Conservation (phyloP, 495 filamentous ascomycete species). For the Trichoderma erinaceum region DNA sequence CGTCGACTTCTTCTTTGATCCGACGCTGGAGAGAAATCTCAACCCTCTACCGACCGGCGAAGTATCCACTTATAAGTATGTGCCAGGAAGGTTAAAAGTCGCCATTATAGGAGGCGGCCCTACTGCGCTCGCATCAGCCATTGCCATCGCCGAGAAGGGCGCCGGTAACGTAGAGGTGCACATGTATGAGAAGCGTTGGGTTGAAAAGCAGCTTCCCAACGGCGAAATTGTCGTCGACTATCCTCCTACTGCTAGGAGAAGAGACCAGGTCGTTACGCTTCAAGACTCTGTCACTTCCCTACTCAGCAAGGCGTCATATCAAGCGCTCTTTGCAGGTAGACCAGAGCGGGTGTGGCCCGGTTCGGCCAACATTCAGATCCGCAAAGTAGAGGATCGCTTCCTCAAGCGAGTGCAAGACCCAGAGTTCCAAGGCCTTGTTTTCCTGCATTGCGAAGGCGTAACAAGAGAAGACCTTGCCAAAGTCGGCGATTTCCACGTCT, state of each 20-base stretch:
- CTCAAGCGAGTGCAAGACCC: slow-evolving; percentile 30
- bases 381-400: slow-evolving; percentile 36
- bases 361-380: slow-evolving; percentile 34
- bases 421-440: slow-evolving; percentile 29
- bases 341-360: slow-evolving; percentile 32
- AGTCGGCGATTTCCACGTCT: slow-evolving; percentile 34
- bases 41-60: slow-evolving; percentile 24
- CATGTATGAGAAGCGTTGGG: slow-evolving; percentile 31
- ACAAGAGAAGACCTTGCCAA: slow-evolving; percentile 28
- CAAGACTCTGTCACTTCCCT: slow-evolving; percentile 31
- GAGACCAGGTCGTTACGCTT: slow-evolving; percentile 32
- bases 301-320: slow-evolving; percentile 23
- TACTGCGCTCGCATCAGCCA: slow-evolving; percentile 31
- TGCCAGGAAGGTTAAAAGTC: slow-evolving; percentile 28
- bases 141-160: slow-evolving; percentile 33
- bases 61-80: slow-evolving; percentile 26
- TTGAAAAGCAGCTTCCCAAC: slow-evolving; percentile 15
- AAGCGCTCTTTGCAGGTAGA: slow-evolving; percentile 27
- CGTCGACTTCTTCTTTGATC: slow-evolving; percentile 37
- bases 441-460: slow-evolving; percentile 32
- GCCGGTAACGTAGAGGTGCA: slow-evolving; percentile 28
- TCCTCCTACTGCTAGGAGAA: slow-evolving; percentile 23
- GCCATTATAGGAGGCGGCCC: slow-evolving; percentile 33
- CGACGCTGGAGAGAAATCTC: slow-evolving; percentile 29
- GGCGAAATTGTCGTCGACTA: slow-evolving; percentile 22